Evolutionary conservation across 495 filamentous ascomycete species (phyloP).

Genomic region (Xylaria intraflava): DNA sequence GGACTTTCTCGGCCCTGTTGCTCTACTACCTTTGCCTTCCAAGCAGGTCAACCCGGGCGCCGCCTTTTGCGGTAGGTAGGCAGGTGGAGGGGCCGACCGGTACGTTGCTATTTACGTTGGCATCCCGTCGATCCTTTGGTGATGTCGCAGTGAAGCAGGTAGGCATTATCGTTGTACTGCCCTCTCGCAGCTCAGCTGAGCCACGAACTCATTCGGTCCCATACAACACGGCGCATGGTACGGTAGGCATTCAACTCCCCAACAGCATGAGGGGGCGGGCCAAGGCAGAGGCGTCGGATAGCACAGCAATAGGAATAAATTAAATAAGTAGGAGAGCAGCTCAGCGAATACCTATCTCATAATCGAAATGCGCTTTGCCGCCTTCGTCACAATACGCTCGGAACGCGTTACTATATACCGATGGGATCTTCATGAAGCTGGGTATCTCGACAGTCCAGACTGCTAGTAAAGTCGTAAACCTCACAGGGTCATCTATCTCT

Average conservation of each 20-base stretch:
- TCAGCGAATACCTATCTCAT: background rate
- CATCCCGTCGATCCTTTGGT: background rate
- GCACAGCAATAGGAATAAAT: background rate
- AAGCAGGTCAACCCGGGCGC: too few species aligned
- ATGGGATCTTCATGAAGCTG: constrained; percentile 3
- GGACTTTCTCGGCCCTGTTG: too few species aligned
- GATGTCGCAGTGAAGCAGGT: too few species aligned
- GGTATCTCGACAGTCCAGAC: constrained; percentile 5
- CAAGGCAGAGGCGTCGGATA: background rate
- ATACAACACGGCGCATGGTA: too few species aligned
- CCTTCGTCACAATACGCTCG: background rate
- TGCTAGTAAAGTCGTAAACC: constrained; percentile 3
- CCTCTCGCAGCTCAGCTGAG: too few species aligned
- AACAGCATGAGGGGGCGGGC: background rate
- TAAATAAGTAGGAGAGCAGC: background rate
- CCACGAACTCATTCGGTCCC: too few species aligned
- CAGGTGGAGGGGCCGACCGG: too few species aligned
- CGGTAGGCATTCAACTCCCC: too few species aligned
- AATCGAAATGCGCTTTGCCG: background rate
- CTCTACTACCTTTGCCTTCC: too few species aligned
- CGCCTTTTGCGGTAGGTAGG: too few species aligned
- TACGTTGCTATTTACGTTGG: background rate
- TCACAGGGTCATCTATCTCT: constrained; percentile 2
- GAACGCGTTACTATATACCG: background rate
- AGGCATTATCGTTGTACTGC: too few species aligned